Percentiles rank a stretch among this genome's conserved stretches.
phyloP scores from a whole-genome alignment of 1,139 yeast species.

The Yamadazyma friedrichii region DNA sequence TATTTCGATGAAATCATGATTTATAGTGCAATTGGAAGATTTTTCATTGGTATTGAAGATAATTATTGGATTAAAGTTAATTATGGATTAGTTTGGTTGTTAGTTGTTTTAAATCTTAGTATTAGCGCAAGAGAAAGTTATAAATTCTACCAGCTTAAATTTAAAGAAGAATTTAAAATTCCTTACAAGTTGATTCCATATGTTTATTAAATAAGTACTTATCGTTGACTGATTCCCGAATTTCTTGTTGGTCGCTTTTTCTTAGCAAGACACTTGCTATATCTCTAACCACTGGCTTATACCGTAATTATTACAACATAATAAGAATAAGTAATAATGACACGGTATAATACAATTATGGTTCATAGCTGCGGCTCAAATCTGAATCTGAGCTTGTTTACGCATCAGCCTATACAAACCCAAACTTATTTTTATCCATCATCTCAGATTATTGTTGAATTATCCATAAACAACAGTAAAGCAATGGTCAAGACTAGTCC shows the following conservation, averaged over 20 bases:
- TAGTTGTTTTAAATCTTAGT: slow-evolving; percentile 63
- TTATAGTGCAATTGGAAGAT: slow-evolving; percentile 41
- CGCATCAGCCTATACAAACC: background rate
- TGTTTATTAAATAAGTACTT: slow-evolving; percentile 12
- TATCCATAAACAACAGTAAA: background rate
- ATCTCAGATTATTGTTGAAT: background rate
- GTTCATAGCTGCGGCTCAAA: too few species aligned
- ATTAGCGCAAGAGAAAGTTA: slow-evolving; percentile 63
- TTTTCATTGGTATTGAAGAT: slow-evolving; percentile 17
- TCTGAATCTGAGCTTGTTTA: background rate
- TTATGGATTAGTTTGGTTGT: slow-evolving; percentile 32
- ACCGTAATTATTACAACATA: too few species aligned
- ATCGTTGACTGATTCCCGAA: too few species aligned
- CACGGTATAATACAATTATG: too few species aligned
- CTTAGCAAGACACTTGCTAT: too few species aligned
- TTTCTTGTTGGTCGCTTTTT: too few species aligned
- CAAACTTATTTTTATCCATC: background rate
- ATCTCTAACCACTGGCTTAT: too few species aligned
- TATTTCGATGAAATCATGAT: slow-evolving; percentile 73
- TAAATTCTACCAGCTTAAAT: slow-evolving; percentile 45
- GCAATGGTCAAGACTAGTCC: slow-evolving; percentile 26
- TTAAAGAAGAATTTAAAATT: slow-evolving; percentile 20
- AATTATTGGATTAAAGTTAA: slow-evolving; percentile 15
- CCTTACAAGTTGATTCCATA: slow-evolving; percentile 15
- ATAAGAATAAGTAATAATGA: too few species aligned